Evolutionary conservation across 495 filamentous ascomycete species (phyloP).

Genomic region (Penicillium psychrofluorescens): DNA sequence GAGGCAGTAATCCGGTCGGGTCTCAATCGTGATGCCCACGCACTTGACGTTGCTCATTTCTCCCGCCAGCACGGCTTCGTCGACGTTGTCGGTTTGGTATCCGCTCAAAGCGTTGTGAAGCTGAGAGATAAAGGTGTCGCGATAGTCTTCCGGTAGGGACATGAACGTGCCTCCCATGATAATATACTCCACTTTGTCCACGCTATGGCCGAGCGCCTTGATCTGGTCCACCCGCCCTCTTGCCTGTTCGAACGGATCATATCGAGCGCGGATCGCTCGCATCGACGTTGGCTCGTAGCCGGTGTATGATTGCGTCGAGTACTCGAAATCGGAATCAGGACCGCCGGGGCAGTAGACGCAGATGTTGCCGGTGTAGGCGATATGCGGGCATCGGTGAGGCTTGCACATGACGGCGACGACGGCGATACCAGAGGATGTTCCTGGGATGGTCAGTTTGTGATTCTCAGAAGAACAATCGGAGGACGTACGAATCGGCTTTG

Average conservation of each 20-base stretch:
- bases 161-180: slow-evolving; percentile 99
- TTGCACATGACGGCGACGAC: slow-evolving; percentile 99
- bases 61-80: slow-evolving; percentile 86
- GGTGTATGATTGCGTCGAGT: slow-evolving; percentile 96
- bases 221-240: slow-evolving; percentile 94
- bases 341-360: slow-evolving; percentile 98
- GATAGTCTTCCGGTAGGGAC: slow-evolving; percentile 82
- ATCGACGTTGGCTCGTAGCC: slow-evolving; percentile 98
- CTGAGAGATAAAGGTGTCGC: slow-evolving; percentile 88
- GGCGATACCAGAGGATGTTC: slow-evolving; percentile 94
- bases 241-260: slow-evolving; percentile 97
- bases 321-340: slow-evolving; percentile 96
- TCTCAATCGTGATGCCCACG: slow-evolving; percentile 98
- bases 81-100: slow-evolving; percentile 83
- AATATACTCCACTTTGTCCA: slow-evolving; percentile 99
- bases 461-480: not conserved
- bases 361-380: slow-evolving; percentile 96
- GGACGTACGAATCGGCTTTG: slow-evolving; percentile 82
- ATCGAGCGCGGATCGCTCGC: slow-evolving; percentile 93
- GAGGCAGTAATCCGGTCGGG: slow-evolving; percentile 90
- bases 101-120: slow-evolving; percentile 94
- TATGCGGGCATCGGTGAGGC: slow-evolving; percentile 94
- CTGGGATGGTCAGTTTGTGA: slow-evolving; percentile 23
- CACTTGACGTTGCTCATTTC: slow-evolving; percentile 95
- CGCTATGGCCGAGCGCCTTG: slow-evolving; percentile 86